Base-by-base conservation (phyloP, 768 basidiomycete species). In the Termitomyces bulborhizus region DNA sequence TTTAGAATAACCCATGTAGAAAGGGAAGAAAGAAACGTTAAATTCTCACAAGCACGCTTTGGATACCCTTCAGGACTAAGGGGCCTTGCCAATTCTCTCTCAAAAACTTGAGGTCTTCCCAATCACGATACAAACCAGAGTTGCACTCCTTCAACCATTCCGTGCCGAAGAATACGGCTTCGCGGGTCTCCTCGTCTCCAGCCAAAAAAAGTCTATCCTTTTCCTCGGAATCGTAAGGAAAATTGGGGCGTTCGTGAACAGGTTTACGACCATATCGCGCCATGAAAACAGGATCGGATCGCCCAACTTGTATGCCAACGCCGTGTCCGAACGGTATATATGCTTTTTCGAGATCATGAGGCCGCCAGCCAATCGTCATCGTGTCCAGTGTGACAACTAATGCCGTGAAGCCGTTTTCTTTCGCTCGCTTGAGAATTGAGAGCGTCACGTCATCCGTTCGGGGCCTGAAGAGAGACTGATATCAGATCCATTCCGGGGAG, bases 301-400 rank as follows among this genome's bases (percentile, higher is more conserved):
- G 74, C 48, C 85, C 87, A 26, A 88, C 76, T 63, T 89, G 85
- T 40, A 73, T 69, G 6, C 88, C 88, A 18, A 84, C 68, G 6
- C 87, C 86, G 54, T 85, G 82, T 0, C 62, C 60, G 63, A 90
- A 87, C 6, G 89, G 88, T 13, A 88, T 74, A 65, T 81, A 91
- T 0, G 80, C 73, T 3, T 68, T 76, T 47, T 81, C 76, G 52
- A 92, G 71, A 63, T 92, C 89, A 66, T 86, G 83, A 3, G 87
- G 87, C 3, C 88, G 82, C 86, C 86, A 91, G 24, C 87, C 89
- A 32, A 90, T 67, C 0, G 71, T 51, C 77, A 84, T 83, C 1
- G 88, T 86, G 67, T 93, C 90, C 12, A 91, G 74, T 0, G 90
- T 91, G 59, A 93, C 76, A n/a, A 92, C 81, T 36, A 92, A 82